These are phyloP conservation scores for Croton setiger DNA, from an alignment of 441 rosid species.

Conservation along the genomic window DNA sequence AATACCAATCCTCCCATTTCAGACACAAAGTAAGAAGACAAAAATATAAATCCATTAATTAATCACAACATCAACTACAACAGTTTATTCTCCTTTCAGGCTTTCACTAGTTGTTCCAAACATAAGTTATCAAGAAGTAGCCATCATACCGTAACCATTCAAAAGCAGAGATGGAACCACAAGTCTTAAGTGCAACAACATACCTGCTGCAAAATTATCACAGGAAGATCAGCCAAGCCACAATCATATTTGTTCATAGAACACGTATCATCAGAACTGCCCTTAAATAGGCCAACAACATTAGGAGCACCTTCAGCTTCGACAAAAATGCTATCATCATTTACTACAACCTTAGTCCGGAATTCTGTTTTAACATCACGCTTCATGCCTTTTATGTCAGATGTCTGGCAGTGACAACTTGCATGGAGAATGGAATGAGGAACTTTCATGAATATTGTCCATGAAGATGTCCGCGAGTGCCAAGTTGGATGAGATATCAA, in stretches of 20 bases:
- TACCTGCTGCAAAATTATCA: constrained; percentile 88
- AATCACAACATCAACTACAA: background rate
- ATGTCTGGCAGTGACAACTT: constrained; percentile 36
- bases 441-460: constrained; percentile 79
- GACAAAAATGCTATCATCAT: constrained; percentile 63
- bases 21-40: background rate
- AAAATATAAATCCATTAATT: background rate
- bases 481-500: constrained; percentile 90
- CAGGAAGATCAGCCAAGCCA: constrained; percentile 69
- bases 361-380: constrained; percentile 58
- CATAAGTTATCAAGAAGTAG: background rate
- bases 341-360: constrained; percentile 72
- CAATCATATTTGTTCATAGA: constrained; percentile 80
- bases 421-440: constrained; percentile 69
- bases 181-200: constrained; percentile 12
- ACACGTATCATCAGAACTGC: constrained; percentile 60
- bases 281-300: constrained; percentile 66
- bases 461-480: constrained; percentile 88
- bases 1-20: background rate
- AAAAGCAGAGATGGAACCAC: constrained; percentile 3
- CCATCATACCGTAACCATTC: constrained; percentile 1
- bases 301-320: constrained; percentile 95
- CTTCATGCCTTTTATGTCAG: constrained; percentile 41
- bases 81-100: background rate
- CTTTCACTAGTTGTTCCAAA: background rate